A percentile compares a stretch with the other conserved stretches of the same genome.
These are phyloP conservation scores for Closterium sp. DNA, from an alignment of 139 green algal species.

Conservation along the genomic window DNA sequence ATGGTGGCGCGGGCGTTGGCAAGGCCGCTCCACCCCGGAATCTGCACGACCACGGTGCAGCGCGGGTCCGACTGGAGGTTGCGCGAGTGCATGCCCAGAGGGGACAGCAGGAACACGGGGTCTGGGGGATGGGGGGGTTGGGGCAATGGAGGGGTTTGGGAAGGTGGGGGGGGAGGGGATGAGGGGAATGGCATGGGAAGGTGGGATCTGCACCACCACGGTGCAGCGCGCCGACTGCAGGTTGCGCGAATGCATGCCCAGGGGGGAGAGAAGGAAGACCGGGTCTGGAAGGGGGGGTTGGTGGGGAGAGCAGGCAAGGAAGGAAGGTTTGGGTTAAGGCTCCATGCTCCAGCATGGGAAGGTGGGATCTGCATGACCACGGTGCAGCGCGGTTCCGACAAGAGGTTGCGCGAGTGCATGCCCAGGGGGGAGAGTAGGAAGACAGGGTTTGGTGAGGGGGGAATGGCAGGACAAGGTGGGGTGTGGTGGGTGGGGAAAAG, in stretches of 20 bases:
- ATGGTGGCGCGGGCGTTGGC: slow-evolving; percentile 96
- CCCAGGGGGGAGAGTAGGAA: too few relatives aligned
- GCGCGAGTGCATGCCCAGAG: slow-evolving; percentile 79
- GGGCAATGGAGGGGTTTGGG: too few relatives aligned
- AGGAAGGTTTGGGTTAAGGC: too few relatives aligned
- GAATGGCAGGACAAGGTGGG: neutral
- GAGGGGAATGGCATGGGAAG: too few relatives aligned
- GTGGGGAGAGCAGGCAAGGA: neutral
- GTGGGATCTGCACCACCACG: too few relatives aligned
- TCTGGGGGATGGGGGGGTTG: neutral
- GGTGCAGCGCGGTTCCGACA: too few relatives aligned
- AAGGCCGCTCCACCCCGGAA: slow-evolving; percentile 95
- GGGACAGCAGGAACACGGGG: slow-evolving; percentile 72
- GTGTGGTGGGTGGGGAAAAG: neutral
- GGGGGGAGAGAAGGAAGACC: too few relatives aligned
- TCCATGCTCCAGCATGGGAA: too few relatives aligned
- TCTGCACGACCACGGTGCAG: slow-evolving; percentile 78
- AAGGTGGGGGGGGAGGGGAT: neutral
- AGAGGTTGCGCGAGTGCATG: too few relatives aligned
- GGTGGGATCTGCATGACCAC: too few relatives aligned
- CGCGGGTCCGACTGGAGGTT: slow-evolving; percentile 75
- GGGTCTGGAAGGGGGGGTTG: neutral
- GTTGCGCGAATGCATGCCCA: too few relatives aligned
- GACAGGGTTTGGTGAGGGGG: neutral
- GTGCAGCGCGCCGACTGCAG: too few relatives aligned